Evolutionary conservation across 2,329 filamentous ascomycete genomes (phyloP), one percentile per base, ranked within the genome.

Genomic region (Anthostomella pinea): DNA sequence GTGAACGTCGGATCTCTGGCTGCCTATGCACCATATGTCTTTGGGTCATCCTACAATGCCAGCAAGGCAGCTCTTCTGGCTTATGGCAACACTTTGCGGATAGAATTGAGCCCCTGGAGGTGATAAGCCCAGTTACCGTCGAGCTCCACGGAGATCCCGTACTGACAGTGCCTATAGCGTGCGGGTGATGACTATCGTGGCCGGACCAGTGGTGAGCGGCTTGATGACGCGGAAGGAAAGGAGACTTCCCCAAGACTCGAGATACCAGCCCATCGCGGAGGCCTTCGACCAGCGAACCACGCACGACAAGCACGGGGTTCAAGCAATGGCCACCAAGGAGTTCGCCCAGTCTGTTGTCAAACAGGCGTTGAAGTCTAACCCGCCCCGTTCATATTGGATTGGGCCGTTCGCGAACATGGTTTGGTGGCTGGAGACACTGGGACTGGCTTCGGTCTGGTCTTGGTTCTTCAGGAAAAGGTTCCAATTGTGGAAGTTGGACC

Each of bases 1-100:
- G 30, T 44, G 3, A 43, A 48, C 11, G 32, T 44, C 6, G 40
- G 34, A 2, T 42, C 38, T 8, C 14, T 46, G 9, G 37, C 37
- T 5, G 46, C 34, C 14, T 21, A 33, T 17, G 30, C 30, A 6
- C 46, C 46, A 18, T 49, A 48, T 21, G 38, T 46, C 6, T 48
- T 40, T 28, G 38, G 37, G 10, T 37, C 41, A 2, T 30, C 37
- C 2, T 50, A 50, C 20, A 48, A 48, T 14, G 47, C 45, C 3
- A 42, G 30, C 19, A 50, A 50, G 21, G 47, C 45, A 6, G 47
- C 47, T 18, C 10, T 50, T 2, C 42, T 38, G 6, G 30, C 31
- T 10, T 44, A 33, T 5, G 25, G 41, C 18, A 39, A 41, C 19
- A 50, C 47, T 16, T 28, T 50, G 2, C 37, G 47, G 9, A 35